phyloP scores from a whole-genome alignment of 805 yeast genomes.

The Zygoascus tannicola region DNA sequence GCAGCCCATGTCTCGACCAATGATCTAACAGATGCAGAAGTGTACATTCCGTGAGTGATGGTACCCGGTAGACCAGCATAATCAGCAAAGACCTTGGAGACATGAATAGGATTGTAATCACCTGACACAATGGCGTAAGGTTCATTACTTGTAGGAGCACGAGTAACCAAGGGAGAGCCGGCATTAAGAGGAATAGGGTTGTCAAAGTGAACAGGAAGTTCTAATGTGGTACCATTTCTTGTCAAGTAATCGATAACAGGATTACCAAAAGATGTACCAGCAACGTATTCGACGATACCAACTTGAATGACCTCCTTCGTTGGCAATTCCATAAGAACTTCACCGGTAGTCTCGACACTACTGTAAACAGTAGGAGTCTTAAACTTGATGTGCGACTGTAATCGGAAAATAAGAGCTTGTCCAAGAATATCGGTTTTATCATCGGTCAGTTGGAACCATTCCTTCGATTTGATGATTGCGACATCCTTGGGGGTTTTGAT shows the following conservation, averaged over 20 bases:
- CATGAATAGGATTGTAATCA: conserved; percentile 97
- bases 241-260: conserved; percentile 91
- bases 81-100: conserved; percentile 85
- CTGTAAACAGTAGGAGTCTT: conserved; percentile 68
- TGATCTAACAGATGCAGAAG: conserved; percentile 90
- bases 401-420: conserved; percentile 80
- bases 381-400: conserved; percentile 74
- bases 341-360: conserved; percentile 76
- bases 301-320: conserved; percentile 80
- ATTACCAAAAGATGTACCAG: conserved; percentile 91
- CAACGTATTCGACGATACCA: conserved; percentile 77
- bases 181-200: conserved; percentile 76
- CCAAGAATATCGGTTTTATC: conserved; percentile 52
- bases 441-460: conserved; percentile 88
- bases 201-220: conserved; percentile 87
- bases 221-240: conserved; percentile 88
- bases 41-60: conserved; percentile 98
- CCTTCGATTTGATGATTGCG: conserved; percentile 89
- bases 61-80: conserved; percentile 95
- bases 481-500: conserved; percentile 75
- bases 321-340: conserved; percentile 78
- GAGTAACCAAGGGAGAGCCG: conserved; percentile 36
- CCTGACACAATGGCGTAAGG: conserved; percentile 96
- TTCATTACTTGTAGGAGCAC: conserved; percentile 93
- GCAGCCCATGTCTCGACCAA: conserved; percentile 98